These are phyloP conservation scores for Helenozyma rhizophorensis DNA, from an alignment of 805 yeast species.

Conservation along the genomic window DNA sequence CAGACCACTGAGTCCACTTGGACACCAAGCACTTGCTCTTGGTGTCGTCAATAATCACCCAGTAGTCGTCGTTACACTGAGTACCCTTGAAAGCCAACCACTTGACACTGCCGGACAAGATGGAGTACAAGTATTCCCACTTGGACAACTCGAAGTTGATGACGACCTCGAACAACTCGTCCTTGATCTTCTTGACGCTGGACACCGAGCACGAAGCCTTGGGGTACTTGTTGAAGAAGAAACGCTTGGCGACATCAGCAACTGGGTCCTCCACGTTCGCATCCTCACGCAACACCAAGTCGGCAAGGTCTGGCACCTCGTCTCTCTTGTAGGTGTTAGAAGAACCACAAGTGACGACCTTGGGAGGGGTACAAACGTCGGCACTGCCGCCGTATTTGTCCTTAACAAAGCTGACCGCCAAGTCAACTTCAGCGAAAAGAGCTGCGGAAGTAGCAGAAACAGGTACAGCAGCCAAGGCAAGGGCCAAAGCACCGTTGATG, in stretches of 20 bases:
- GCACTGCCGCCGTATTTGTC: no score
- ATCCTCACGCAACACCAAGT: neutral
- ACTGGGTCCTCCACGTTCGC: neutral
- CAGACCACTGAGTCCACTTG: constrained; percentile 6
- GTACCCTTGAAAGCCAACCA: constrained; percentile 3
- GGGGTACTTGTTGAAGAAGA: constrained; percentile 1
- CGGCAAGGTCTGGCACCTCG: no score
- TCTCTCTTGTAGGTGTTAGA: neutral
- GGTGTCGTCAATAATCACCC: constrained; percentile 1
- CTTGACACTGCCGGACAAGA: neutral
- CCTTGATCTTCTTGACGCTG: constrained; percentile 1
- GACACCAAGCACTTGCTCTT: neutral
- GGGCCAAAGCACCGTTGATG: no score
- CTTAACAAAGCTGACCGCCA: no score
- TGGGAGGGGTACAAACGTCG: neutral
- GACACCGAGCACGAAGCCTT: constrained; percentile 5
- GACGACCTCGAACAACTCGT: constrained; percentile 5
- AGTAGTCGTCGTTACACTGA: constrained; percentile 3
- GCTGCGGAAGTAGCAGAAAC: no score
- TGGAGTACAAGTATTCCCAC: constrained; percentile 2
- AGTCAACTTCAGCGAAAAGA: no score
- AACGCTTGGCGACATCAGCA: neutral
- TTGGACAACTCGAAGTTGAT: constrained; percentile 5
- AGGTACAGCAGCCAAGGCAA: no score
- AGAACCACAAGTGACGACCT: neutral